Evolutionary conservation across 2,329 filamentous ascomycete species (phyloP), one percentile per base, ranked within the genome.

Genomic region (Fusarium xyrophilum): DNA sequence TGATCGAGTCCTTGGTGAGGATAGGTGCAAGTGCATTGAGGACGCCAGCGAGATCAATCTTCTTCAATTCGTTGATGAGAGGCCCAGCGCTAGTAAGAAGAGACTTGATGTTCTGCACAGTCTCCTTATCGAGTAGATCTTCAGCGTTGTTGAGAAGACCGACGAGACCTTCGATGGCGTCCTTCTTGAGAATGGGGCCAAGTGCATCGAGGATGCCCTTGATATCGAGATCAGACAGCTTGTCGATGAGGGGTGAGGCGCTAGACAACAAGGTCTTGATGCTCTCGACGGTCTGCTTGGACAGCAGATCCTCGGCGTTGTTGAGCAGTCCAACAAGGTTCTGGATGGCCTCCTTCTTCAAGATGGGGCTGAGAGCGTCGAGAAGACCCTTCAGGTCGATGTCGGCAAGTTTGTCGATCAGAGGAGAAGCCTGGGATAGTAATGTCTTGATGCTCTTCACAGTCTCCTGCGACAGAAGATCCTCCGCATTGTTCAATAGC

Each of bases 1-100:
- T 70, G 33, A 82, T 69, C 0, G 76, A 76, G 1, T 78, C 71
- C 23, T 75, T 65, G 5, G 71, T 74, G 10, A 78, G 63, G 2
- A 78, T 63, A 1, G 76, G 73, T 14, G 58, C 58, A 9, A 72
- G 62, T 1, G 67, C 63, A 5, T 76, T 68, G 7, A 80, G 62
- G 3, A 81, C 61, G 6, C 74, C 74, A 43, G 75, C 65, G 1
- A 82, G 68, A 28, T 82, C 76, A 7, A 81, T 71, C 46, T 78
- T 74, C 42, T 74, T 56, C 3, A 78, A 38, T 7, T 68, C 75
- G 9, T 69, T 66, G 9, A 81, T 70, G 0, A 81, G 65, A 1
- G 79, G 78, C 51, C 58, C 65, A 56, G 76, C 75, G 21, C 67
- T 69, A 0, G 63, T 58, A 13, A 77, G 60, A 3, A 77, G 65